Percentiles rank a stretch among this genome's conserved stretches.
Conservation (phyloP, 306 rosid species). For the Rosa chinensis region DNA sequence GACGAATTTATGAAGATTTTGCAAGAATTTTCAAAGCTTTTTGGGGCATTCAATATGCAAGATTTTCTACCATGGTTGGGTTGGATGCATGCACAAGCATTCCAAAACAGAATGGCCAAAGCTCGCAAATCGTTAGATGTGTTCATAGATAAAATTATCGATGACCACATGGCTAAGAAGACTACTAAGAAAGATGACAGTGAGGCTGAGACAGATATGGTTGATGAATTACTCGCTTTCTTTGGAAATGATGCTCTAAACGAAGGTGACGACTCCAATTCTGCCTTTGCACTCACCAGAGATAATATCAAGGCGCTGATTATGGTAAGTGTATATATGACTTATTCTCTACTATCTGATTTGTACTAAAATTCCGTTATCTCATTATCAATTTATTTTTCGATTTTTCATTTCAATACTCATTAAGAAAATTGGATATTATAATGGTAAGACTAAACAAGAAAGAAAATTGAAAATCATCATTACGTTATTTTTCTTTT, state of each 20-base stretch:
- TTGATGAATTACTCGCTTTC: slow-evolving; percentile 34
- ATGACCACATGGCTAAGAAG: slow-evolving; percentile 29
- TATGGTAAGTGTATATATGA: slow-evolving; percentile 19
- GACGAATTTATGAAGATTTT: slow-evolving; percentile 27
- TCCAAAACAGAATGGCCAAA: slow-evolving; percentile 27
- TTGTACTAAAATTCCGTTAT: no score
- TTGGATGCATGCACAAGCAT: slow-evolving; percentile 29
- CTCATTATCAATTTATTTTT: no score
- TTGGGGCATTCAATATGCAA: slow-evolving; percentile 35
- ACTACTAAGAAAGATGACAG: not conserved
- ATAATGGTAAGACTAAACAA: no score
- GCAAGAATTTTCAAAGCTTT: slow-evolving; percentile 36
- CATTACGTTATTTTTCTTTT: no score
- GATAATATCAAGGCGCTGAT: slow-evolving; percentile 37
- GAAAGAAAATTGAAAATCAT: no score
- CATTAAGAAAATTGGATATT: no score
- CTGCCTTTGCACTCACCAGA: slow-evolving; percentile 23
- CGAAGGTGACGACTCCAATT: slow-evolving; percentile 17
- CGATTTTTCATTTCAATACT: no score
- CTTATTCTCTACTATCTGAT: not conserved
- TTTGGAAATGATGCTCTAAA: slow-evolving; percentile 3
- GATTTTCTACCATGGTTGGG: slow-evolving; percentile 38
- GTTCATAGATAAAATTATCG: slow-evolving; percentile 33
- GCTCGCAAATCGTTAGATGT: slow-evolving; percentile 24
- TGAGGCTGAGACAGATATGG: slow-evolving; percentile 32